Base-by-base conservation (phyloP, 1,139 yeast genomes). In the Taphrina wiesneri region DNA sequence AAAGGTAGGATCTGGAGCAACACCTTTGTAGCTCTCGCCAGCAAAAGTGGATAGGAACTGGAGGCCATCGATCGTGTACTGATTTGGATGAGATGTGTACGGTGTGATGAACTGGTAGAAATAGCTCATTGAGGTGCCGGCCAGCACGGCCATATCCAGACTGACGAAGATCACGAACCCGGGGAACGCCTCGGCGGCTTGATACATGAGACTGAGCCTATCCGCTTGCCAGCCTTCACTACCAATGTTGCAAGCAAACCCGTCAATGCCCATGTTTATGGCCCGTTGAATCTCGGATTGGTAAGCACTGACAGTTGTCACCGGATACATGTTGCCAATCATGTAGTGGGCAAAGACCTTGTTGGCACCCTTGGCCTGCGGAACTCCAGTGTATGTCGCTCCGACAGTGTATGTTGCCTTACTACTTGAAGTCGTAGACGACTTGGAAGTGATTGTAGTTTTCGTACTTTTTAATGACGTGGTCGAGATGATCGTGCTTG, bases 311-410 rank as follows among this genome's bases (percentile, higher is more conserved):
- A 45, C 30, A 15, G 25, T 23, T 34, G 28, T 43, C 19, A 56
- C 26, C 19, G 53, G 30, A 28, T 51, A 53, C 15, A 59, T 54
- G 17, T 62, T 62, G 36, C 65, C 65, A 11, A 68, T 52, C 70
- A 68, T 67, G 65, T 64, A 68, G 36, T 68, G 70, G 9, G 70
- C 70, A 53, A 65, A 67, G 36, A 68, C 70, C 59, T 45, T 25
- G 19, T 47, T 54, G 23, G 56, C 60, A 19, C 36, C 41, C 28
- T 43, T 23, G 21, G 64, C 64, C 13, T 49, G 57, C 13, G 51
- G 47, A 2, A 60, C 64, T 21, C 57, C 51, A 13, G 51, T 51
- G 52, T 60, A 60, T 13, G 56, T 21, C 6, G 34, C 23, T 15
- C 36, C 39, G 6, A 49, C 49, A 7, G 28, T 45, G 9, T 45